Base-by-base conservation (phyloP, 495 filamentous ascomycete genomes). In the Hypoxylon cercidicola region DNA sequence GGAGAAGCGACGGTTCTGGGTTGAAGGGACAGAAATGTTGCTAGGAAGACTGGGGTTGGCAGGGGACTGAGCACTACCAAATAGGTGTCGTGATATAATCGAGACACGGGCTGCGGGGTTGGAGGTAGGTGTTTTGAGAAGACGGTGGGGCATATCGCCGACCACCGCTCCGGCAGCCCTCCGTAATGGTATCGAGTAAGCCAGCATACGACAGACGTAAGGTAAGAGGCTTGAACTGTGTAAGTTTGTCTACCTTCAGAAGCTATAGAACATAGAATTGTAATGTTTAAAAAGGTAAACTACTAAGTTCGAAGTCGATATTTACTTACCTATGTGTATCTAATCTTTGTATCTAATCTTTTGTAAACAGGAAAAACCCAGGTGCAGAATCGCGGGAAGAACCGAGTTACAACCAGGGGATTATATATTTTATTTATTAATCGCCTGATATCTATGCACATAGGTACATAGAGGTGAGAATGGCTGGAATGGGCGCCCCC, bases 1-100 rank as follows among this genome's bases (percentile, higher is more conserved):
- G 12, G 72, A 72, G 64, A 75, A 56, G 48, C 37, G 72, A 69
- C 79, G 77, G 18, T 43, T 73, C 55, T 79, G 74, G 30, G 37
- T 62, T 25, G 66, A 60, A 50, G 69, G 66, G 84, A 88, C 75
- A 85, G 58, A 62, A 30, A 92, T 68, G 88, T 87, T 61, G 87
- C 89, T 76, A 85, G 90, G 61, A 88, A 79, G 62, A 81, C 84
- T 70, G 82, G 81, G 75, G 82, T 80, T 76, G 85, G 87, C 69
- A 37, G 77, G 75, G 48, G 75, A 72, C 34, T 74, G 71, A 50
- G 74, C 55, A 54, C 81, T 78, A 64, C 84, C 78, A 72, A 88
- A 84, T 72, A 96, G 82, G 77, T 96, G 92, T 81, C 90, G 84
- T 64, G 90, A 89, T 77, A 96, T 93, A 75, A 93, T 85, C 71